Base-by-base conservation (phyloP, 306 rosid genomes). In the Rosa rugosa region DNA sequence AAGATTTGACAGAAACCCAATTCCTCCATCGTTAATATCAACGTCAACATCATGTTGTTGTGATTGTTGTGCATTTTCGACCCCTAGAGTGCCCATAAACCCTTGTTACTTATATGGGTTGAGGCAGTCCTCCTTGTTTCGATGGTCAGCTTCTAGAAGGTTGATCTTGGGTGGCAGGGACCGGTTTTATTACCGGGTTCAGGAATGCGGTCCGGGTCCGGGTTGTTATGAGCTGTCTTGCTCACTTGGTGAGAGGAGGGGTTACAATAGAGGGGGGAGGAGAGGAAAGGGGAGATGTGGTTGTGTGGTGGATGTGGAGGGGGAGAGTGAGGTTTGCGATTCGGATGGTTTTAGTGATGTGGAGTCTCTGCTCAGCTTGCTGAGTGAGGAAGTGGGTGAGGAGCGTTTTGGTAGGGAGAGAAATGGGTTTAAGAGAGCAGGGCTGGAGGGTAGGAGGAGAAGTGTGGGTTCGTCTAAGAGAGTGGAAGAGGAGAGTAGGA, bases 41-140 rank as follows among this genome's bases (percentile, higher is more conserved):
- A 42, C 80, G 34, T 69, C 85, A 53, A 57, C 81, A 45, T 57
- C 87, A 13, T 87, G 84, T 79, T 88, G 90, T 85, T 89, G 88
- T 80, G 77, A 71, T 66, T 86, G 47, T 73, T 77, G 86, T 85
- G 82, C 83, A 77, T 78, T 82, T 82, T 85, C 91, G 49, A 83
- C 81, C 23, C 81, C 77, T 16, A 85, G 86, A 87, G 77, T 84
- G 51, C 72, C 90, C 71, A 14, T 80, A 60, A 81, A 71, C 78
- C 73, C 90, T 76, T 76, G 80, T 76, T 79, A 79, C 82, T 73
- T 89, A 13, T 86, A 72, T 86, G 99, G 98, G 56, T 81, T 90
- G 83, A 91, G 94, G 88, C 99, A 96, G 73, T 93, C 93, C 60
- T 49, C 90, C 51, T 72, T 95, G 81, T 91, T 95, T 84, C 98